Base-by-base conservation (phyloP, 75 land plant species). In the Sequoia sempervirens region DNA sequence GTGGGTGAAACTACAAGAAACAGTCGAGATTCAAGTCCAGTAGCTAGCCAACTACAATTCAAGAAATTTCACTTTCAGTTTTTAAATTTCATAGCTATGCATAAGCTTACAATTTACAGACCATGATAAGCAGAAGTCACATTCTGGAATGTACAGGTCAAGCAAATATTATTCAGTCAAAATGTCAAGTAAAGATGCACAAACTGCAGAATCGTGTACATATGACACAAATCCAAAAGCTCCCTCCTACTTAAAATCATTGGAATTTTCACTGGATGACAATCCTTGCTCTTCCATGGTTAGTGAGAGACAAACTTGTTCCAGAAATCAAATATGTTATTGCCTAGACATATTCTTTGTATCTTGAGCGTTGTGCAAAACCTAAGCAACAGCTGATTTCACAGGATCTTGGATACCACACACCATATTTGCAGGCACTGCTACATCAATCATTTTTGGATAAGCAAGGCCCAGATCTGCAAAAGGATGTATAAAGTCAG, bases 401-500 rank as follows among this genome's bases (percentile, higher is more conserved):
- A 76, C 53, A 12, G 82, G 80, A 81, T 91, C 99, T 86, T 97
- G 99, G 82, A 97, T 54, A 2, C 99, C 99, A 85, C 99, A 97
- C 14, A 93, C 92, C 93, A 93, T 84, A 81, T 97, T 96, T 81
- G 99, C 96, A 12, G 99, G 99, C 50, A 97, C 96, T 30, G 99
- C 99, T 28, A 92, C 80, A 84, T 96, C 95, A 0, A 97, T 95
- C 99, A 97, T 93, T 87, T 96, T 97, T 32, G 99, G 99, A 85
- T 96, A 97, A 66, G 98, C 34, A 85, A 97, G 85, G 30, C 92
- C 93, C 75, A 97, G 82, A 91, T 97, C 99, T 97, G 90, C 34
- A 85, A 37, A 70, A 81, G 75, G 40, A 38, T 32, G 47, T 18
- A 30, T 38, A 1, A 52, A 41, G 15, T 81, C 38, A 82, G 68